Conservation (phyloP, 495 filamentous ascomycete species). For the Penicillium simplicissimum region DNA sequence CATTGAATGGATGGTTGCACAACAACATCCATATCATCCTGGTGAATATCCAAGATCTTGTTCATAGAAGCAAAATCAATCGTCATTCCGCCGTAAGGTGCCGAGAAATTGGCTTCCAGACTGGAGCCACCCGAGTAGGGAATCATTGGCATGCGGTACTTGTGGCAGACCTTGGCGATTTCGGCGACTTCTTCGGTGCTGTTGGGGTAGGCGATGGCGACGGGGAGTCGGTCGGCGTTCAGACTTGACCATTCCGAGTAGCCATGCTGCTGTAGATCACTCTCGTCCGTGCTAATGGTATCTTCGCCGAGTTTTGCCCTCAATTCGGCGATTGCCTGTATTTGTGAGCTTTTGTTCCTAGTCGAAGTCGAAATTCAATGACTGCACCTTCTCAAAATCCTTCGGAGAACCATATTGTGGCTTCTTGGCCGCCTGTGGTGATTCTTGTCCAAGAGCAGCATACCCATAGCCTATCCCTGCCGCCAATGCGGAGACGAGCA, state of each 20-base stretch:
- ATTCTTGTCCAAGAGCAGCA: constrained; percentile 25
- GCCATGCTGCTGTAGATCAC: constrained; percentile 77
- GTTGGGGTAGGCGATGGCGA: constrained; percentile 84
- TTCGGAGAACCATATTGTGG: constrained; percentile 43
- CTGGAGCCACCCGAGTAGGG: constrained; percentile 87
- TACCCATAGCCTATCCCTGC: constrained; percentile 42
- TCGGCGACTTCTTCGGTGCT: constrained; percentile 77
- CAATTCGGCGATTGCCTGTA: constrained; percentile 64
- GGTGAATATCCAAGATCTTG: constrained; percentile 72
- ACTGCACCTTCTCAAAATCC: constrained; percentile 44
- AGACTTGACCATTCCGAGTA: constrained; percentile 88
- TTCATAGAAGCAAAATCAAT: constrained; percentile 91
- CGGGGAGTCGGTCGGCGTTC: constrained; percentile 74
- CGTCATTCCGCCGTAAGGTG: constrained; percentile 79
- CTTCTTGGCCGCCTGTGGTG: constrained; percentile 14
- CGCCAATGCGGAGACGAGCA: constrained; percentile 37
- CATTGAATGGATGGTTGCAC: constrained; percentile 91
- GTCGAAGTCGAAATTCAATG: constrained; percentile 19
- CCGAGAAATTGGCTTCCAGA: constrained; percentile 86
- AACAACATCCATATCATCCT: constrained; percentile 87
- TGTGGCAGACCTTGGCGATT: constrained; percentile 79
- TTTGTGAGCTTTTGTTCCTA: constrained; percentile 31
- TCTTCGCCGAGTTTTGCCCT: constrained; percentile 62
- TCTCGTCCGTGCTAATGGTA: constrained; percentile 63
- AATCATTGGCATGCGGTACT: constrained; percentile 79